Evolutionary conservation across 2,329 filamentous ascomycete genomes (phyloP), one percentile per base, ranked within the genome.

Genomic region (Harringtonia lauricola): DNA sequence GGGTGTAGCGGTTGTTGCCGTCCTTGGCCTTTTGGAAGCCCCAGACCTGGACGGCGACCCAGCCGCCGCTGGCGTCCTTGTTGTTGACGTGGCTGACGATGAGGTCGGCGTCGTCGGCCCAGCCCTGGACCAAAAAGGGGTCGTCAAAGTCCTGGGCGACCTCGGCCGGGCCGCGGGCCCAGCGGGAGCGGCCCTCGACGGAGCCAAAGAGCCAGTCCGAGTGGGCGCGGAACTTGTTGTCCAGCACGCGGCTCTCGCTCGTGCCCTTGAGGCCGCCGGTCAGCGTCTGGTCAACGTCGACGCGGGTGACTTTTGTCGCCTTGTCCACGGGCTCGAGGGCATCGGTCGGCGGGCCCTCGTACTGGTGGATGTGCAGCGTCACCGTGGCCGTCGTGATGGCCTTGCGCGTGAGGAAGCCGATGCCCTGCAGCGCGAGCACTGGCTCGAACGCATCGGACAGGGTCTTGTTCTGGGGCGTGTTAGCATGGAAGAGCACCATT

Each of bases 141-240:
- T 67, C 68, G 43, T 81, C 66, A 45, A 64, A 76, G 5, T 68
- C 74, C 54, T 81, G 75, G n/a, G 65, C 59, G 31, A 77, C 60
- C 17, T 72, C 68, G 17, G 62, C 66, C 18, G 63, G 56, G 12
- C 54, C 57, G 26, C 24, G 44, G 9, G 75, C 52, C 58, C 71
- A 79, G 37, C 67, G 63, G 36, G 71, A 76, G 47, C 69, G 70
- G 45, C 83, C 85, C 41, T 67, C 66, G 49, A 92, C 72, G 44
- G 64, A 66, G 46, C 88, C 88, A 59, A 94, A 95, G 52, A 94
- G 74, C 70, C 79, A 81, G 67, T 95, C 87, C 21, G 65, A 66
- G 67, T 89, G 85, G 49, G 76, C 72, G 53, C 82, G 79, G 52
- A 53, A 60, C 43, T 52, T 53, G 58, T 62, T 56, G 64, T 79